phyloP scores from a whole-genome alignment of 768 basidiomycete genomes.

The Lactarius evosmus region DNA sequence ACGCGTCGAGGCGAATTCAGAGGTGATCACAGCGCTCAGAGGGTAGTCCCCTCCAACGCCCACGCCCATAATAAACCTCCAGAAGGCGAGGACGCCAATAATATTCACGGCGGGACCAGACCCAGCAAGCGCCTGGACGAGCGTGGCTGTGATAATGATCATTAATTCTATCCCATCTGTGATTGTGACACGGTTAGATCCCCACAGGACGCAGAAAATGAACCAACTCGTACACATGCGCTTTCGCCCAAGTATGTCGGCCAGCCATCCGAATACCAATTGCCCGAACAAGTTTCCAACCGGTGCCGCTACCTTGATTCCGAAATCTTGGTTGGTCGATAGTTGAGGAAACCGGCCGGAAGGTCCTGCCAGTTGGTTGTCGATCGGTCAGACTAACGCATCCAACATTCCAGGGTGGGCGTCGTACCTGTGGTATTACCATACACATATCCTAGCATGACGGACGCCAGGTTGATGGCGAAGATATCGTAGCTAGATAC shows the following conservation, averaged over 20 bases:
- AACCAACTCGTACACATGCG: slow-evolving; percentile 52
- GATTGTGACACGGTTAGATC: not conserved
- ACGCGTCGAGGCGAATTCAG: slow-evolving; percentile 78
- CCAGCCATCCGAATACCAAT: slow-evolving; percentile 44
- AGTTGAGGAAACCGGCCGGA: not conserved
- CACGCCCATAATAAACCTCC: slow-evolving; percentile 81
- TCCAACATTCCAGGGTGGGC: not conserved
- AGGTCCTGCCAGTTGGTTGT: not conserved
- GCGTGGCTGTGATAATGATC: slow-evolving; percentile 77
- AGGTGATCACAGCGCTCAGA: slow-evolving; percentile 78
- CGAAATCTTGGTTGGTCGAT: slow-evolving; percentile 32
- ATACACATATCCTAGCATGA: slow-evolving; percentile 84
- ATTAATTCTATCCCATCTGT: slow-evolving; percentile 70
- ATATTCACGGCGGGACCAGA: slow-evolving; percentile 63
- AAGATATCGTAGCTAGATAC: slow-evolving; percentile 74
- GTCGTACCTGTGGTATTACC: slow-evolving; percentile 34
- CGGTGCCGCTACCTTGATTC: slow-evolving; percentile 43
- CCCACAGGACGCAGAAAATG: slow-evolving; percentile 31
- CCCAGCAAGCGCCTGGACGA: slow-evolving; percentile 77
- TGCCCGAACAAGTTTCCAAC: slow-evolving; percentile 43
- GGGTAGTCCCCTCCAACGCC: slow-evolving; percentile 92
- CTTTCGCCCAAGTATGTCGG: slow-evolving; percentile 43
- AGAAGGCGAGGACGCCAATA: slow-evolving; percentile 72
- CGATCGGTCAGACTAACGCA: not conserved
- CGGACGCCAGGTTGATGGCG: slow-evolving; percentile 79